These are phyloP conservation scores for Triadica sebifera DNA, from an alignment of 345 rosid genomes.

Conservation along the genomic window DNA sequence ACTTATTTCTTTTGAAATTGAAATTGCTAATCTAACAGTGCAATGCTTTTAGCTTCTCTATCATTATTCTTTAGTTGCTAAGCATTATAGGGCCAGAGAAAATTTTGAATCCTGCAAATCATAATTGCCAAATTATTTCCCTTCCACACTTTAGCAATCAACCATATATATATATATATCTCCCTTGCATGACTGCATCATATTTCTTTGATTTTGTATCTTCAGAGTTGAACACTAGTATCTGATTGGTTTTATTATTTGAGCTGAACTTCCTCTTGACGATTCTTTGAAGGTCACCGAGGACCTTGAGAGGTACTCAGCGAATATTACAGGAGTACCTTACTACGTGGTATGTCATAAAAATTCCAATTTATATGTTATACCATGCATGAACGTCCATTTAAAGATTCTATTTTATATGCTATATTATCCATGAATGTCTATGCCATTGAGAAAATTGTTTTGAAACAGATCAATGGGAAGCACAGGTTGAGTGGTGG, in stretches of 20 bases:
- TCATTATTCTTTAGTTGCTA: background rate
- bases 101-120: background rate
- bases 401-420: background rate
- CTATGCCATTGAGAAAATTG: background rate
- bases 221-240: background rate
- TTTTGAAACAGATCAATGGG: slow-evolving; percentile 66
- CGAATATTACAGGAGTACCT: slow-evolving; percentile 68
- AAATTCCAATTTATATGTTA: background rate
- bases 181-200: background rate
- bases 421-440: background rate
- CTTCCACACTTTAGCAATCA: background rate
- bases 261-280: slow-evolving; percentile 10
- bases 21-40: background rate
- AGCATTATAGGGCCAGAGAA: background rate
- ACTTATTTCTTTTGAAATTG: background rate
- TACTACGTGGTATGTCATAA: slow-evolving; percentile 54
- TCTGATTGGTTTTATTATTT: slow-evolving; percentile 1
- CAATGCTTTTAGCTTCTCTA: background rate
- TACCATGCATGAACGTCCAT: background rate
- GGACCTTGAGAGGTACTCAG: slow-evolving; percentile 63
- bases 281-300: slow-evolving; percentile 53
- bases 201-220: background rate
- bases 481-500: slow-evolving; percentile 76
- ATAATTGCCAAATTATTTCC: background rate
- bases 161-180: no score